Percentiles rank a stretch among this genome's conserved stretches.
These are phyloP conservation scores for Drosera spatulata DNA, from an alignment of 179 eudicot species.

Conservation along the genomic window DNA sequence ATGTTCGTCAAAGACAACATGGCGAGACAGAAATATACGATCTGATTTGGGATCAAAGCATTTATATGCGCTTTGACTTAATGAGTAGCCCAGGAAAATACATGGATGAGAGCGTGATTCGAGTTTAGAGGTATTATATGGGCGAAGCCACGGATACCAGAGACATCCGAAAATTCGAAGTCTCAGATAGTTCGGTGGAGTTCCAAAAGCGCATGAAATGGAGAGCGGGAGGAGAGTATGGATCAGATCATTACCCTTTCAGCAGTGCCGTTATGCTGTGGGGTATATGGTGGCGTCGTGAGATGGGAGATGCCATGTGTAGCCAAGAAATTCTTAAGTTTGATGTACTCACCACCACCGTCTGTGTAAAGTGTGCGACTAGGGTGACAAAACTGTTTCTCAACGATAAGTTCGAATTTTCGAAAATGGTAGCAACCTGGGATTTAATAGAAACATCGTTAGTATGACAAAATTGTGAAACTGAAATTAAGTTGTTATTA, in stretches of 20 bases:
- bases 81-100: background rate
- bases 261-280: constrained; percentile 5
- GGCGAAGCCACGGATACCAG: background rate
- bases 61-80: too few relatives aligned
- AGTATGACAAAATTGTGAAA: background rate
- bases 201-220: background rate
- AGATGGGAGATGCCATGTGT: constrained; percentile 5
- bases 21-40: too few relatives aligned
- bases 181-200: background rate
- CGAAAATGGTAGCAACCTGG: background rate
- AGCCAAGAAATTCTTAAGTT: background rate
- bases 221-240: background rate
- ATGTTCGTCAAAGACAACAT: too few relatives aligned
- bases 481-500: background rate
- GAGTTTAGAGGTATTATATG: background rate
- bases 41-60: too few relatives aligned
- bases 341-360: background rate
- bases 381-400: background rate
- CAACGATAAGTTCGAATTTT: background rate
- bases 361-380: background rate
- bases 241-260: background rate
- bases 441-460: background rate
- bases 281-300: background rate
- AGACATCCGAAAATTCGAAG: background rate
- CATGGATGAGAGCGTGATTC: background rate